phyloP scores from a whole-genome alignment of 2,329 filamentous ascomycete species.

The Mycosphaerella sp. region DNA sequence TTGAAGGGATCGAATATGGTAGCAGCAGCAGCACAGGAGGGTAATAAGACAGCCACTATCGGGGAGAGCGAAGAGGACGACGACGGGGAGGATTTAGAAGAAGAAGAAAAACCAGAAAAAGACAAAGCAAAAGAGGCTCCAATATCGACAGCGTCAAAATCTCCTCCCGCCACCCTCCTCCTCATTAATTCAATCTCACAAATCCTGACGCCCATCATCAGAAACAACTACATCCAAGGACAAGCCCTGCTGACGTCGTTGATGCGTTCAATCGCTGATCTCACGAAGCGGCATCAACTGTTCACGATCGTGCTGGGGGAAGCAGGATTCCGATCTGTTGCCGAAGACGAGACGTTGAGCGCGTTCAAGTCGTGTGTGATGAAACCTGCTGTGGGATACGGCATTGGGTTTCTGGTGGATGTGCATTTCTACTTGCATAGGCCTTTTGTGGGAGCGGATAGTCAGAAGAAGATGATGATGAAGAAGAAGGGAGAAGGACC shows the following conservation, averaged over 20 bases:
- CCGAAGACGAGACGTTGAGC: slow-evolving; percentile 30
- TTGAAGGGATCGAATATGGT: background rate
- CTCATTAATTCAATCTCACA: slow-evolving; percentile 29
- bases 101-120: slow-evolving; percentile 9
- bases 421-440: slow-evolving; percentile 36
- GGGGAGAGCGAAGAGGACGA: slow-evolving; percentile 31
- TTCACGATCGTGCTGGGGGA: slow-evolving; percentile 29
- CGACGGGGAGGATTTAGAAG: slow-evolving; percentile 38
- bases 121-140: background rate
- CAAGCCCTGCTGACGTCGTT: slow-evolving; percentile 39
- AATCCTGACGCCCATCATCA: slow-evolving; percentile 26
- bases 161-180: slow-evolving; percentile 12
- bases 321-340: slow-evolving; percentile 8
- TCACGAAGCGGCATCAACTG: slow-evolving; percentile 35
- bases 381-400: slow-evolving; percentile 35
- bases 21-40: background rate
- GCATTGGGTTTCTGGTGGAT: slow-evolving; percentile 37
- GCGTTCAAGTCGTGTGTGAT: slow-evolving; percentile 37
- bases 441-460: slow-evolving; percentile 25
- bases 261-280: slow-evolving; percentile 37
- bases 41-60: background rate
- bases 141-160: background rate
- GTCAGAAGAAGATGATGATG: slow-evolving; percentile 8
- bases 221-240: slow-evolving; percentile 30
- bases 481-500: slow-evolving; percentile 33